These are phyloP conservation scores for Ogataea chonburiensis DNA, from an alignment of 805 yeast genomes.

Conservation along the genomic window DNA sequence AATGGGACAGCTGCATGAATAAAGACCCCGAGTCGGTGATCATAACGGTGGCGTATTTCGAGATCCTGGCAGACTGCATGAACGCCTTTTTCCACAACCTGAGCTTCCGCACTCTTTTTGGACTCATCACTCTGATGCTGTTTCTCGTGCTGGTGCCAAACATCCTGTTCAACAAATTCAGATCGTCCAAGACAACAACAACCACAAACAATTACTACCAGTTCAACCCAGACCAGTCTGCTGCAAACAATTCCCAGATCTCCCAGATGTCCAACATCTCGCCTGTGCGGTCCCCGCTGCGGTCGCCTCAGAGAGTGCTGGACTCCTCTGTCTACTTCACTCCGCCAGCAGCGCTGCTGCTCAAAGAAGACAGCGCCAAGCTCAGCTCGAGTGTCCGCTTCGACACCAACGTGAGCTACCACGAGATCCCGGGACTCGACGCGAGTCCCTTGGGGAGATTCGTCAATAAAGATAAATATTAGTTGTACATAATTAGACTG, in stretches of 20 bases:
- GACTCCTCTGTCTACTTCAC: slow-evolving; percentile 26
- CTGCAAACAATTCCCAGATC: slow-evolving; percentile 10
- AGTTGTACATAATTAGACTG: slow-evolving; percentile 17
- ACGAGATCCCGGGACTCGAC: slow-evolving; percentile 20
- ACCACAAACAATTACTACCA: slow-evolving; percentile 30
- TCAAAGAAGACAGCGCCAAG: slow-evolving; percentile 10
- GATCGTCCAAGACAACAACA: slow-evolving; percentile 24
- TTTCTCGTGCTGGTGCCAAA: slow-evolving; percentile 30
- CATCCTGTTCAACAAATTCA: slow-evolving; percentile 27
- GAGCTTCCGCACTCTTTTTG: slow-evolving; percentile 26
- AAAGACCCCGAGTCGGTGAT: slow-evolving; percentile 57
- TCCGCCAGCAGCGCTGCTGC: slow-evolving; percentile 18
- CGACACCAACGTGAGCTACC: slow-evolving; percentile 32
- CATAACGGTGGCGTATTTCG: slow-evolving; percentile 34
- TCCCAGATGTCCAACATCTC: slow-evolving; percentile 8
- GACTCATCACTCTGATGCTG: slow-evolving; percentile 17
- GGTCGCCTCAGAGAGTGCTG: slow-evolving; percentile 19
- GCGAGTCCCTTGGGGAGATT: slow-evolving; percentile 24
- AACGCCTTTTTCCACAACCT: slow-evolving; percentile 34
- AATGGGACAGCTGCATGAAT: slow-evolving; percentile 82
- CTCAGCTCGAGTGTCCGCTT: slow-evolving; percentile 29
- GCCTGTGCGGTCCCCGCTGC: slow-evolving; percentile 17
- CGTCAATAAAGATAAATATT: slow-evolving; percentile 22
- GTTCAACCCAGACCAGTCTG: slow-evolving; percentile 22
- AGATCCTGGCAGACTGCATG: slow-evolving; percentile 35